Evolutionary conservation across 2,329 filamentous ascomycete genomes (phyloP).

Genomic region (Xylariales sp.): DNA sequence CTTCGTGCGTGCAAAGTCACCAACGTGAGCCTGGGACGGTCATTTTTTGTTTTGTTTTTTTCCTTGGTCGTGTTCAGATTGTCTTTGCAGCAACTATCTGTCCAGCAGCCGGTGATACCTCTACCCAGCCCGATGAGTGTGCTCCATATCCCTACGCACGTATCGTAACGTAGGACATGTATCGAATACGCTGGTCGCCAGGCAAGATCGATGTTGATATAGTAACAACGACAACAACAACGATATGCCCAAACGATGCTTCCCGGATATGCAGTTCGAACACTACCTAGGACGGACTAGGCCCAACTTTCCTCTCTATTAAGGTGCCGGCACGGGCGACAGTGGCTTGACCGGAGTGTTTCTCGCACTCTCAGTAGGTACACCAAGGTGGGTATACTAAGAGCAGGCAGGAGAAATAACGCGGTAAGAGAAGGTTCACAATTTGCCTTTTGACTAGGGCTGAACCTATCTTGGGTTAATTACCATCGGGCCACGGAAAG

Average conservation of each 20-base stretch:
- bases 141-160: neutral
- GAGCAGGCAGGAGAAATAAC: neutral
- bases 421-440: slow-evolving; percentile 10
- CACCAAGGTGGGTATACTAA: neutral
- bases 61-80: neutral
- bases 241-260: neutral
- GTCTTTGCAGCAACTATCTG: slow-evolving; percentile 9
- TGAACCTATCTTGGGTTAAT: slow-evolving; percentile 21
- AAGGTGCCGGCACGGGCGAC: neutral
- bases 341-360: neutral
- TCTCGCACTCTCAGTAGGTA: slow-evolving; percentile 12
- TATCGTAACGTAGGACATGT: neutral
- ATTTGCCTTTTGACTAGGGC: slow-evolving; percentile 26
- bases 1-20: slow-evolving; percentile 21
- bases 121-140: slow-evolving; percentile 5
- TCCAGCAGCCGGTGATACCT: slow-evolving; percentile 8
- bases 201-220: slow-evolving; percentile 3
- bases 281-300: neutral
- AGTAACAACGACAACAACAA: neutral
- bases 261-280: neutral
- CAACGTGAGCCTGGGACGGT: neutral
- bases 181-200: neutral
- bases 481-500: slow-evolving; percentile 21
- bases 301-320: neutral
- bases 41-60: slow-evolving; percentile 14